Evolutionary conservation across 2,329 filamentous ascomycete genomes (phyloP), one percentile per base, ranked within the genome.

Genomic region (Phaeosphaeria sp.): DNA sequence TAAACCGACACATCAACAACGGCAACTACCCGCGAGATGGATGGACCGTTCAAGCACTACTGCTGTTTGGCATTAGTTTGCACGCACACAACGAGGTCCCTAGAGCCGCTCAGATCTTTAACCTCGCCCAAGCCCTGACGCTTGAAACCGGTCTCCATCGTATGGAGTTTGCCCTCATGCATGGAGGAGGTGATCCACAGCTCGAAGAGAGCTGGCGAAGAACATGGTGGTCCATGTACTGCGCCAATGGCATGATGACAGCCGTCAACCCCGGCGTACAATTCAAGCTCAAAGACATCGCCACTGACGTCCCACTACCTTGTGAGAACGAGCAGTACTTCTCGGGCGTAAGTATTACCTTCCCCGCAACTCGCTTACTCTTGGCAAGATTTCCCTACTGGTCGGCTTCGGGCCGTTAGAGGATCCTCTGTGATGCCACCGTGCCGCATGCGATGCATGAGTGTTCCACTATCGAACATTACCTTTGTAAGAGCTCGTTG

Each of bases 211-310:
- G 89, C 73, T 90, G 92, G 86, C 86, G 92, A 18, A 84, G 93
- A 57, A 97, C 93, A 1, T 97, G 93, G 93, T 97, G 93, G 93
- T 92, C 86, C 67, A 69, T 91, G 40, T 94, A 89, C 71, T 85
- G 91, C n/a, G 85, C 92, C 15, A 92, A 96, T 73, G 91, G 90
- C 53, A 90, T 96, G 84, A 84, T 96, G 64, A 91, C 92, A 5
- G 91, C 91, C 3, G 88, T 96, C 64, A 91, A 91, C 65, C 85
- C 88, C 13, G 85, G 87, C 59, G 89, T 90, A 43, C 89, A 86
- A 54, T 91, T 91, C 74, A 77, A 84, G n/a, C 82, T 91, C 22
- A 91, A 87, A 64, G 87, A 89, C 53, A 83, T 93, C 7, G 77
- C 81, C 6, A 84, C 86, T 15, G 87, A 91, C 66, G 90, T 92